Evolutionary conservation across 1,284 basidiomycete species (phyloP).

Genomic region (Hymenochaete sp.): DNA sequence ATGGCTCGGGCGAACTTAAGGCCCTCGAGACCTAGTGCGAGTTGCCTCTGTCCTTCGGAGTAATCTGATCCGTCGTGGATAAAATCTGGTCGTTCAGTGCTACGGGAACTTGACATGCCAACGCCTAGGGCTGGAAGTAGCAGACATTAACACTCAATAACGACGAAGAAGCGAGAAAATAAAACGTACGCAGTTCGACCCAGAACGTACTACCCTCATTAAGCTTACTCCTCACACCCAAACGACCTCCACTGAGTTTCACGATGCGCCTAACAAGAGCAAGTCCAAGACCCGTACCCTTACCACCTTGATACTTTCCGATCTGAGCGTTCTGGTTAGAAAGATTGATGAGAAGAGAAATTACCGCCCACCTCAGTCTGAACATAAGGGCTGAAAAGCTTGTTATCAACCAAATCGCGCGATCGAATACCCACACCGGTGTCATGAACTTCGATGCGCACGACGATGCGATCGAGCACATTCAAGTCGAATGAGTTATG

Average conservation of each 20-base stretch:
- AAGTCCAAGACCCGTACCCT: conserved; percentile 82
- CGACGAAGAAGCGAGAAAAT: background rate
- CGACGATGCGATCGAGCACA: conserved; percentile 52
- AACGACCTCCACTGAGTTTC: conserved; percentile 69
- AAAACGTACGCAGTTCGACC: conserved; percentile 62
- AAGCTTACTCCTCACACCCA: conserved; percentile 63
- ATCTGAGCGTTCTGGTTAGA: conserved; percentile 10
- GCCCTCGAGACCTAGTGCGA: conserved; percentile 14
- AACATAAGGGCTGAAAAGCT: conserved; percentile 42
- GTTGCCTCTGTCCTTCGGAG: conserved; percentile 13
- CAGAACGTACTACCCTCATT: conserved; percentile 66
- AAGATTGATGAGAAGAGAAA: background rate
- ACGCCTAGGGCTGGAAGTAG: conserved; percentile 18
- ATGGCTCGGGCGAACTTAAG: conserved; percentile 11
- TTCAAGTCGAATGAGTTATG: conserved; percentile 37
- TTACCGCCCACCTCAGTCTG: conserved; percentile 23
- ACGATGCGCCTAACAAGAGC: conserved; percentile 88
- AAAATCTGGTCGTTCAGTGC: conserved; percentile 6
- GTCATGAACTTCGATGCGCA: conserved; percentile 75
- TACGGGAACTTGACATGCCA: conserved; percentile 16
- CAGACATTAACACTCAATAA: background rate
- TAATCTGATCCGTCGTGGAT: conserved; percentile 14
- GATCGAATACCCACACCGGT: conserved; percentile 71
- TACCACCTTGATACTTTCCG: conserved; percentile 43
- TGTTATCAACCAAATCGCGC: conserved; percentile 64